These are phyloP conservation scores for Thermochaetoides dissita DNA, from an alignment of 2,329 filamentous ascomycete genomes.

Conservation along the genomic window DNA sequence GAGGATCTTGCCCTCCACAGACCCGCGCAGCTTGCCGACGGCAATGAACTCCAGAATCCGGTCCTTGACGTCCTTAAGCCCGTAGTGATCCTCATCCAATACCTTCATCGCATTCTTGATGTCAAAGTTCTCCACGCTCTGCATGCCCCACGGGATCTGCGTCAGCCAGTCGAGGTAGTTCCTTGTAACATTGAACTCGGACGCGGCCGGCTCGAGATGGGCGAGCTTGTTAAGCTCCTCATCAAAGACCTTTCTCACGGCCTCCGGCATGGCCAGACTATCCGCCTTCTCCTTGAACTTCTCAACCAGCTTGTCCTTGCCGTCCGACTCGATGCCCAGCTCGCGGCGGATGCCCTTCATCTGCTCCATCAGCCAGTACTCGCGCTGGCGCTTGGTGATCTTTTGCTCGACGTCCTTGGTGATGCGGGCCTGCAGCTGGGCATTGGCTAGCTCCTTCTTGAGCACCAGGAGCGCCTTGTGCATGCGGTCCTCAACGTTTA, in stretches of 20 bases:
- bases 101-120: slow-evolving; percentile 84
- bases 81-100: slow-evolving; percentile 91
- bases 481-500: slow-evolving; percentile 85
- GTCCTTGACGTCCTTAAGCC: slow-evolving; percentile 95
- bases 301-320: slow-evolving; percentile 95
- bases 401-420: slow-evolving; percentile 95
- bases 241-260: slow-evolving; percentile 93
- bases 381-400: slow-evolving; percentile 90
- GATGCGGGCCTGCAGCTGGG: slow-evolving; percentile 91
- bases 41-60: slow-evolving; percentile 97
- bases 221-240: slow-evolving; percentile 96
- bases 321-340: slow-evolving; percentile 90
- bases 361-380: slow-evolving; percentile 98
- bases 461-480: slow-evolving; percentile 82
- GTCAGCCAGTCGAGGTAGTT: slow-evolving; percentile 99
- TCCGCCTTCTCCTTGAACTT: slow-evolving; percentile 92
- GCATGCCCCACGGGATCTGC: slow-evolving; percentile 92
- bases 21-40: slow-evolving; percentile 89
- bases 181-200: slow-evolving; percentile 94
- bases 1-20: slow-evolving; percentile 94
- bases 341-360: slow-evolving; percentile 98
- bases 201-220: slow-evolving; percentile 86
- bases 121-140: slow-evolving; percentile 91
- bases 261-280: slow-evolving; percentile 92
- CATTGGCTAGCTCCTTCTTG: slow-evolving; percentile 98